These are phyloP conservation scores for Adansonia madagascariensis DNA, from an alignment of 441 rosid species.

Conservation along the genomic window DNA sequence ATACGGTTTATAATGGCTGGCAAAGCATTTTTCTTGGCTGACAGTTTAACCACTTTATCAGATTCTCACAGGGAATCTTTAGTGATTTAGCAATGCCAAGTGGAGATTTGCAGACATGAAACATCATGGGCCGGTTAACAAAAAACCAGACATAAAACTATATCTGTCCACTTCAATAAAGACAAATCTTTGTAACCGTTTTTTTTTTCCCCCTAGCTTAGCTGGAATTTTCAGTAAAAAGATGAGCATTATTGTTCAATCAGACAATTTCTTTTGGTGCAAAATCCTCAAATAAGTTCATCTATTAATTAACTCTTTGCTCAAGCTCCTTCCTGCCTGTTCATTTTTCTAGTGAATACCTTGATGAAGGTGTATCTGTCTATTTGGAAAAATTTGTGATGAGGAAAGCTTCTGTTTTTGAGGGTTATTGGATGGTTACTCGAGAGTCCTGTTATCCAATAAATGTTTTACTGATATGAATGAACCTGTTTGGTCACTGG, in stretches of 20 bases:
- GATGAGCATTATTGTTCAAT: slow-evolving; percentile 31
- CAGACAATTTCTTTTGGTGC: slow-evolving; percentile 9
- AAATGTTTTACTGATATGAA: neutral
- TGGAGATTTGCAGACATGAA: slow-evolving; percentile 13
- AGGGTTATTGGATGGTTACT: neutral
- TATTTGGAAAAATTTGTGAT: neutral
- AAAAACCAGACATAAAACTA: slow-evolving; percentile 6
- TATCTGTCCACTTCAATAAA: slow-evolving; percentile 36
- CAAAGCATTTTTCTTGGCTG: neutral
- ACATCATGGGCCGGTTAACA: slow-evolving; percentile 10
- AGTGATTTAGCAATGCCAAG: slow-evolving; percentile 35
- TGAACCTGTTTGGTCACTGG: slow-evolving; percentile 18
- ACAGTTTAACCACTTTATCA: slow-evolving; percentile 27
- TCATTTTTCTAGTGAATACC: no score
- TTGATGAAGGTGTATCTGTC: neutral
- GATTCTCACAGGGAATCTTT: slow-evolving; percentile 37
- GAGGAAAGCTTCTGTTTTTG: neutral
- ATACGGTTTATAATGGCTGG: neutral
- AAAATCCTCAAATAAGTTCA: slow-evolving; percentile 2
- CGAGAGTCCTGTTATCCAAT: neutral
- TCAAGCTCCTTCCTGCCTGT: no score
- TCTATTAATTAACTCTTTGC: no score
- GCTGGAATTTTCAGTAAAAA: slow-evolving; percentile 35
- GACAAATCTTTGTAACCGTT: slow-evolving; percentile 24
- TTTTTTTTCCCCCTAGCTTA: slow-evolving; percentile 12